Evolutionary conservation across 768 basidiomycete species (phyloP).

Genomic region (Boletus huronensis): DNA sequence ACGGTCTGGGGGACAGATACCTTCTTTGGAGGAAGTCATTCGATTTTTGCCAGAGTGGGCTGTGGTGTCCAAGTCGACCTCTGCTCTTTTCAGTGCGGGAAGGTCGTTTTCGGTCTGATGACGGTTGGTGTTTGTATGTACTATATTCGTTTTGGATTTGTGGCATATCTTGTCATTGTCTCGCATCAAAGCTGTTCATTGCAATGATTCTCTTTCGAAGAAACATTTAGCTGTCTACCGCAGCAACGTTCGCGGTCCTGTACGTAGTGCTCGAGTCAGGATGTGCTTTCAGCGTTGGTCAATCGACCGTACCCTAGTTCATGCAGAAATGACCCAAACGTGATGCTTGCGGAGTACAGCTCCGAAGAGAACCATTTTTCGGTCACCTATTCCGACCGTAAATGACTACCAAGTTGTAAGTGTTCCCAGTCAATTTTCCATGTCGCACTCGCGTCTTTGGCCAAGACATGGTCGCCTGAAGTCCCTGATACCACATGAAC

Average conservation of each 20-base stretch:
- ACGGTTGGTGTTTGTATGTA: slow-evolving; percentile 1
- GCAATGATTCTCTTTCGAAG: no score
- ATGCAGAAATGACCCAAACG: no score
- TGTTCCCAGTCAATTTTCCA: background rate
- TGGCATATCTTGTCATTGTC: background rate
- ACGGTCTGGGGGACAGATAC: slow-evolving; percentile 45
- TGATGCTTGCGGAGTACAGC: background rate
- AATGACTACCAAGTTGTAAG: background rate
- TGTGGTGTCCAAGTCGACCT: slow-evolving; percentile 50
- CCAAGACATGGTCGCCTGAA: background rate
- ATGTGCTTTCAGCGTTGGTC: no score
- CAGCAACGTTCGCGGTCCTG: no score
- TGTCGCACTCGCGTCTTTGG: slow-evolving; percentile 6
- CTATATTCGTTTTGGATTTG: background rate
- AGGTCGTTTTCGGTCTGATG: slow-evolving; percentile 20
- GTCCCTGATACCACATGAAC: background rate
- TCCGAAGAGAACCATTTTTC: background rate
- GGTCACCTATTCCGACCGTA: background rate
- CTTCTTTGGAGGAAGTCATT: slow-evolving; percentile 66
- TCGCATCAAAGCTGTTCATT: background rate
- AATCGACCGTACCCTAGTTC: no score
- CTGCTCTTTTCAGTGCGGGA: slow-evolving; percentile 57
- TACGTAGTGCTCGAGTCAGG: no score
- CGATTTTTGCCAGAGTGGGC: slow-evolving; percentile 67
- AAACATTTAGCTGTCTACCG: no score